Evolutionary conservation across 768 basidiomycete species (phyloP).

Genomic region (Hortiboletus flavorubellus): DNA sequence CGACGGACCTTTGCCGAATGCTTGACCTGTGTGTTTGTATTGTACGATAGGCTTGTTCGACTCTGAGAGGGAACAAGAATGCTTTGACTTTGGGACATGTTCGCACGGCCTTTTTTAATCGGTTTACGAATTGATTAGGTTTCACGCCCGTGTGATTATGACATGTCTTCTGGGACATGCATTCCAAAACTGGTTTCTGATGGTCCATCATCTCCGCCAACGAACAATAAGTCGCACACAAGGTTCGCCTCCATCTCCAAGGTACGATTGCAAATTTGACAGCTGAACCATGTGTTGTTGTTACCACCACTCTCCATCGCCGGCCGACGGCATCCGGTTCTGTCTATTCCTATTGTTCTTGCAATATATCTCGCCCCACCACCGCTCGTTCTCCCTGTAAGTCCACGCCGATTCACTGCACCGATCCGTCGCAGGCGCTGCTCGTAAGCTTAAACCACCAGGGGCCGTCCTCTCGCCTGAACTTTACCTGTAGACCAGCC

Average conservation of each 20-base stretch:
- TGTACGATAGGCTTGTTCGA: slow-evolving; percentile 21
- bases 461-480: slow-evolving; percentile 1
- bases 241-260: slow-evolving; percentile 27
- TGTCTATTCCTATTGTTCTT: slow-evolving; percentile 27
- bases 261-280: slow-evolving; percentile 29
- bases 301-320: slow-evolving; percentile 4
- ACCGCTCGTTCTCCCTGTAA: slow-evolving; percentile 9
- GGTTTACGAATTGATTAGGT: slow-evolving; percentile 18
- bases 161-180: background rate
- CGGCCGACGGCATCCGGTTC: slow-evolving; percentile 13
- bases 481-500: slow-evolving; percentile 2
- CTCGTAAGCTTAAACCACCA: slow-evolving; percentile 9
- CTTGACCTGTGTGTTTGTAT: slow-evolving; percentile 15
- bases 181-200: slow-evolving; percentile 8
- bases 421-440: background rate
- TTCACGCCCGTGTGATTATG: slow-evolving; percentile 10
- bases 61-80: background rate
- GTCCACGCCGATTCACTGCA: slow-evolving; percentile 8
- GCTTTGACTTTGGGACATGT: slow-evolving; percentile 8
- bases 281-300: slow-evolving; percentile 16
- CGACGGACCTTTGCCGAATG: slow-evolving; percentile 10
- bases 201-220: slow-evolving; percentile 16
- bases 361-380: slow-evolving; percentile 10
- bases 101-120: slow-evolving; percentile 15
- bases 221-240: slow-evolving; percentile 28